Base-by-base conservation (phyloP, 768 basidiomycete species). In the Macrocybe gigantea region DNA sequence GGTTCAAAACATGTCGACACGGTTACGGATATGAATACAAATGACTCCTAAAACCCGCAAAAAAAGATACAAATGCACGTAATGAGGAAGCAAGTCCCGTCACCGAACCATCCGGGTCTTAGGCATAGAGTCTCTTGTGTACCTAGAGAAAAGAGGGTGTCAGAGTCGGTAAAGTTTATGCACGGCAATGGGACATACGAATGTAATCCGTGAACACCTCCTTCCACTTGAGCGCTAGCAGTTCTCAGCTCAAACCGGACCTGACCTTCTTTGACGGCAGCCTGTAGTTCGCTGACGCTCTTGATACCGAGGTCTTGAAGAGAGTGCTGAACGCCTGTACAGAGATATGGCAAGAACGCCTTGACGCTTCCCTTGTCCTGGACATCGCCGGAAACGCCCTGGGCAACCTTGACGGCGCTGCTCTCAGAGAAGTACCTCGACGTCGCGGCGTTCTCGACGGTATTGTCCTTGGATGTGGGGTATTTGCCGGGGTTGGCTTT, bases 301-400 rank as follows among this genome's bases (percentile, higher is more conserved):
- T 62, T 75, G 31, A 91, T 80, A 22, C 95, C 95, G 48, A 93
- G 76, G 55, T 99, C 95, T 72, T 99, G 95, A 53, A 97, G 71
- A 54, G 91, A 93, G 67, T 97, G 94, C 66, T 97, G 94, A 35
- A 93, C 72, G 4, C 90, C 90, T 3, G 78, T 76, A 48, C 87
- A 68, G 33, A 93, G 69, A 61, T 91, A 93, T 2, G 94, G 95
- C 44, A 98, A 61, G 67, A 98, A 98, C 45, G 88, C 86, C 70
- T 82, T 85, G 56, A 97, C 82, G 51, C 89, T 91, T 5, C 96
- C 96, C 74, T 96, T 97, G 68, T 99, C 95, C 66, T 91, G 88
- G 8, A 98, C 95, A 58, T 97, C 93, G 9, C 95, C 95, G 9
- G 89, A 88, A 7, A 99, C 95, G 51, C 93, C 93, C 65, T 94